phyloP scores from a whole-genome alignment of 768 basidiomycete species.

The Galerina sulciceps region DNA sequence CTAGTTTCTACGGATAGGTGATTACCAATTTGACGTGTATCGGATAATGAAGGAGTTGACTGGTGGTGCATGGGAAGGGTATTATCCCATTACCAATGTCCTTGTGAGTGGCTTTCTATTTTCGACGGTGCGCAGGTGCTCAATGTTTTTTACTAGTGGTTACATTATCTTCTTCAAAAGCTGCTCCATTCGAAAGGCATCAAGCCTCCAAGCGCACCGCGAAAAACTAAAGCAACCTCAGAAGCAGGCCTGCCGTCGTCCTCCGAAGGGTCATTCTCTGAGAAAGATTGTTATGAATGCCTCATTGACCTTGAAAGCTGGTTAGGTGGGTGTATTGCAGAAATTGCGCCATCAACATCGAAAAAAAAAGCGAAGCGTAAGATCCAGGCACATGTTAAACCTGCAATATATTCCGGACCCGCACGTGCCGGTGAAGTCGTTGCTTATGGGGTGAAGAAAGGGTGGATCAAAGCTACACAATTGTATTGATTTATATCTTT shows the following conservation, averaged over 20 bases:
- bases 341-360: constrained; percentile 28
- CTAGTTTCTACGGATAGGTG: constrained; percentile 51
- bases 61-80: constrained; percentile 71
- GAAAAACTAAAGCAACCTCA: constrained; percentile 39
- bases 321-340: constrained; percentile 51
- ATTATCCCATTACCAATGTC: constrained; percentile 84
- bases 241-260: constrained; percentile 14
- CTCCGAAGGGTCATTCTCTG: constrained; percentile 49
- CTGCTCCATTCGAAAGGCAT: constrained; percentile 73
- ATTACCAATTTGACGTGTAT: constrained; percentile 95
- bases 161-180: constrained; percentile 82
- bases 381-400: constrained; percentile 22
- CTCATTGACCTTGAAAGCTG: constrained; percentile 68
- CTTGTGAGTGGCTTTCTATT: constrained; percentile 60
- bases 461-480: constrained; percentile 54
- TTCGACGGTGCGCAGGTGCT: neutral
- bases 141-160: constrained; percentile 61
- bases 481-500: constrained; percentile 16
- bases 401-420: constrained; percentile 29
- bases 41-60: constrained; percentile 79
- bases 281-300: constrained; percentile 72
- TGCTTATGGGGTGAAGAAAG: constrained; percentile 58
- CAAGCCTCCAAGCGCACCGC: constrained; percentile 50
- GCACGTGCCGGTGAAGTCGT: constrained; percentile 66
- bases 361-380: constrained; percentile 43